Conservation (phyloP, 2,329 filamentous ascomycete genomes). For the Fusarium beomiforme region DNA sequence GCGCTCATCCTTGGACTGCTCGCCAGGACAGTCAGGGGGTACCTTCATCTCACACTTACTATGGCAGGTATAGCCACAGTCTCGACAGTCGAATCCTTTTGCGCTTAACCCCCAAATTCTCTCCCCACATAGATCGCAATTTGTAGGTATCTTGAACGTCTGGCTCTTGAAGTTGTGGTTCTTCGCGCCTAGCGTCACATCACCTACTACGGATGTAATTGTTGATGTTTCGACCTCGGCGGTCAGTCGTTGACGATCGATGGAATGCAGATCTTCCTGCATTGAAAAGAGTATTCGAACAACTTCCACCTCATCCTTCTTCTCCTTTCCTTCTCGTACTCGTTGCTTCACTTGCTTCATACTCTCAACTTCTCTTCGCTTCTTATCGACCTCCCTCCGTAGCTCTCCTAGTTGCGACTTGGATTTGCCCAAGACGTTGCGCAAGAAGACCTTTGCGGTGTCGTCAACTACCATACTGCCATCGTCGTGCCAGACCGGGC, state of each 20-base stretch:
- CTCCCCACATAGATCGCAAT: constrained; percentile 96
- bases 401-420: constrained; percentile 85
- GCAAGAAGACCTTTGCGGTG: constrained; percentile 85
- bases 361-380: constrained; percentile 83
- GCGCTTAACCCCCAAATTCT: constrained; percentile 97
- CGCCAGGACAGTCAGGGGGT: constrained; percentile 92
- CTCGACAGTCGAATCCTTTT: constrained; percentile 94
- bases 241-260: constrained; percentile 84
- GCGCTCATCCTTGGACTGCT: constrained; percentile 91
- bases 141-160: constrained; percentile 98
- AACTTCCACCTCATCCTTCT: constrained; percentile 87
- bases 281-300: constrained; percentile 84
- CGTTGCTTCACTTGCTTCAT: constrained; percentile 78
- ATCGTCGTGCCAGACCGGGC: constrained; percentile 97
- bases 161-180: constrained; percentile 99
- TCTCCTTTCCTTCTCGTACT: constrained; percentile 85
- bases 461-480: constrained; percentile 88
- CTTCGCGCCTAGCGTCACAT: constrained; percentile 89
- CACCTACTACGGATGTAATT: constrained; percentile 90
- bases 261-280: constrained; percentile 85
- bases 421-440: constrained; percentile 91
- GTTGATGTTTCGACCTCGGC: constrained; percentile 94
- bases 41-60: constrained; percentile 99
- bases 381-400: constrained; percentile 84
- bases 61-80: constrained; percentile 98